Percentiles rank a stretch among this genome's conserved stretches.
phyloP scores from a whole-genome alignment of 345 rosid genomes.

The Citrus trifoliata region DNA sequence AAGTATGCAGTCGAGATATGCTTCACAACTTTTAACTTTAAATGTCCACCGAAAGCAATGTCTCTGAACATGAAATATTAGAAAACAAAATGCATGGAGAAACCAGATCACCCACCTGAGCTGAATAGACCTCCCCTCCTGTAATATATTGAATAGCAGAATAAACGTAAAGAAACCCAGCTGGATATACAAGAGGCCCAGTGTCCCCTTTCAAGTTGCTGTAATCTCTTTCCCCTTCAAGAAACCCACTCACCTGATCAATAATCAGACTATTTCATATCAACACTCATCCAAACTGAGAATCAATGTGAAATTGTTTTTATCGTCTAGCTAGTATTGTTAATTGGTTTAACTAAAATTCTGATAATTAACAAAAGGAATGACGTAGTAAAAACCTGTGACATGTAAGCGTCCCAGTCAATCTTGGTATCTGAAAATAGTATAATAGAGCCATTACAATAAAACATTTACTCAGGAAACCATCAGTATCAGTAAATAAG shows the following conservation, averaged over 20 bases:
- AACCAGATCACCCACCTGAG: slow-evolving; percentile 52
- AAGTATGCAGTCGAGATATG: background rate
- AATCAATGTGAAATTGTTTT: background rate
- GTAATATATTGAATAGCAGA: slow-evolving; percentile 69
- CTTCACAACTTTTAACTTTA: background rate
- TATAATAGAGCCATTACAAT: background rate
- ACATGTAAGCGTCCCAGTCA: slow-evolving; percentile 99
- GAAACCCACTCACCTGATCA: slow-evolving; percentile 78
- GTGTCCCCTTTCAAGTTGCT: slow-evolving; percentile 87
- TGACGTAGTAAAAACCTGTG: slow-evolving; percentile 54
- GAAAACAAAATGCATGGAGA: background rate
- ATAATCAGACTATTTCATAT: slow-evolving; percentile 2
- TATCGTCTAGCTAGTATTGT: background rate
- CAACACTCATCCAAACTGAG: slow-evolving; percentile 13
- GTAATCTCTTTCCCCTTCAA: slow-evolving; percentile 90
- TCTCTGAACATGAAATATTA: background rate
- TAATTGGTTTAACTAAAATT: background rate
- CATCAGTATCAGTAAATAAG: background rate
- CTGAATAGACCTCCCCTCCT: slow-evolving; percentile 65
- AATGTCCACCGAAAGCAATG: no score
- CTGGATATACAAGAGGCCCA: slow-evolving; percentile 94
- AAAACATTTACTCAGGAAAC: background rate
- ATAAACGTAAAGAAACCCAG: slow-evolving; percentile 89
- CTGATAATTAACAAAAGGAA: background rate
- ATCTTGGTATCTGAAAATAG: slow-evolving; percentile 79